These are phyloP conservation scores for Picochlorum sp. DNA, from an alignment of 139 green algal genomes.

Conservation along the genomic window DNA sequence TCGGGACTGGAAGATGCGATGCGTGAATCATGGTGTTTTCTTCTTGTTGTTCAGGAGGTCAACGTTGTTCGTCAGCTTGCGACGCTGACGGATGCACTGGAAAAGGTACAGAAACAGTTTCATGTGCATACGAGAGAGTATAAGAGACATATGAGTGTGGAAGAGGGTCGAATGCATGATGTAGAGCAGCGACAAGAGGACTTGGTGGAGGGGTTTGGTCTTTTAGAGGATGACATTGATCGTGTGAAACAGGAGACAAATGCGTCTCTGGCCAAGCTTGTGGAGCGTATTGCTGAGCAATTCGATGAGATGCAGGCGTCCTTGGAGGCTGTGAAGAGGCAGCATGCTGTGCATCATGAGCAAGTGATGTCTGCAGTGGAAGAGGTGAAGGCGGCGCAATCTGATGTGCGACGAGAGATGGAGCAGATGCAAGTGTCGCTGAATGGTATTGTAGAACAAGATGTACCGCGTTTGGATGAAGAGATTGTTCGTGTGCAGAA, in stretches of 20 bases:
- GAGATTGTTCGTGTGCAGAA: neutral
- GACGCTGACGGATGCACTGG: neutral
- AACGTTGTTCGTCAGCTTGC: constrained; percentile 18
- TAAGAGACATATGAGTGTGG: constrained; percentile 3
- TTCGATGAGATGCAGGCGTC: constrained; percentile 29
- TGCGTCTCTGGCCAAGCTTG: constrained; percentile 7
- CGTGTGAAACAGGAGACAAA: constrained; percentile 4
- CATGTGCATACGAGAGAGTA: constrained; percentile 18
- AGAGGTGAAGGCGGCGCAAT: neutral
- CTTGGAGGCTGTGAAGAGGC: constrained; percentile 17
- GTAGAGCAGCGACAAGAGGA: constrained; percentile 21
- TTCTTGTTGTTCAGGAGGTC: constrained; percentile 16
- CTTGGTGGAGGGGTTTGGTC: neutral
- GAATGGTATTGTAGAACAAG: neutral
- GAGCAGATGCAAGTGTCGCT: neutral
- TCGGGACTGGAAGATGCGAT: neutral
- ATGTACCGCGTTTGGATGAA: neutral
- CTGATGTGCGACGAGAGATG: neutral
- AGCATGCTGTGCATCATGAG: neutral
- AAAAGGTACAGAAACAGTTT: constrained; percentile 18
- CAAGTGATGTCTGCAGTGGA: neutral
- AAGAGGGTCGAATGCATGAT: constrained; percentile 19
- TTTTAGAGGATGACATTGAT: constrained; percentile 1
- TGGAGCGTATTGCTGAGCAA: constrained; percentile 28
- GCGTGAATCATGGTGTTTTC: neutral